Evolutionary conservation across 2,329 filamentous ascomycete species (phyloP).

Genomic region (Colletotrichum sidae): DNA sequence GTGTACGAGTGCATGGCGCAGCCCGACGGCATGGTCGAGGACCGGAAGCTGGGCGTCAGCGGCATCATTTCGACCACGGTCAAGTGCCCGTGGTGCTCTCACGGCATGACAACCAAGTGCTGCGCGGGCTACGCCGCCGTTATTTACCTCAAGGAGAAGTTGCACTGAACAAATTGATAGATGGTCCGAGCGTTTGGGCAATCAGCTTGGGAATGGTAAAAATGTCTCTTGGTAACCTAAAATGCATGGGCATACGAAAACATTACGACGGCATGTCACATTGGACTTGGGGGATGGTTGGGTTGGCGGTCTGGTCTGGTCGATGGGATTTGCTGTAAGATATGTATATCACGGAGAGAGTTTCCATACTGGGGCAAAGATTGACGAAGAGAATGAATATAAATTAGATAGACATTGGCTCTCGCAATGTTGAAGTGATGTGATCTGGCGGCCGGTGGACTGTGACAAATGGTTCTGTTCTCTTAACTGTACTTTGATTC

Average conservation of each 20-base stretch:
- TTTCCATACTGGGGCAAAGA: no score
- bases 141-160: constrained; percentile 73
- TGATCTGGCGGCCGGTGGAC: no score
- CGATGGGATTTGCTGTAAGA: neutral
- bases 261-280: neutral
- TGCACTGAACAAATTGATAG: constrained; percentile 55
- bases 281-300: neutral
- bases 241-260: neutral
- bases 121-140: constrained; percentile 77
- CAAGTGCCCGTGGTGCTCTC: constrained; percentile 78
- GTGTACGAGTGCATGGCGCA: constrained; percentile 74
- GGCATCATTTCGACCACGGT: constrained; percentile 71
- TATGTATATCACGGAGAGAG: no score
- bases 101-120: constrained; percentile 76
- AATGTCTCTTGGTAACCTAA: neutral
- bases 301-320: neutral
- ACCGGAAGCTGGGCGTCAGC: constrained; percentile 62
- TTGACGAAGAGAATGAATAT: no score
- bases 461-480: no score
- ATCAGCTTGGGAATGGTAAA: neutral
- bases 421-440: no score
- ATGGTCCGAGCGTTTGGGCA: neutral
- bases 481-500: no score
- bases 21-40: constrained; percentile 65
- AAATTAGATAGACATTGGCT: no score